These are phyloP conservation scores for Fusarium duplospermum DNA, from an alignment of 2,329 filamentous ascomycete genomes.

Conservation along the genomic window DNA sequence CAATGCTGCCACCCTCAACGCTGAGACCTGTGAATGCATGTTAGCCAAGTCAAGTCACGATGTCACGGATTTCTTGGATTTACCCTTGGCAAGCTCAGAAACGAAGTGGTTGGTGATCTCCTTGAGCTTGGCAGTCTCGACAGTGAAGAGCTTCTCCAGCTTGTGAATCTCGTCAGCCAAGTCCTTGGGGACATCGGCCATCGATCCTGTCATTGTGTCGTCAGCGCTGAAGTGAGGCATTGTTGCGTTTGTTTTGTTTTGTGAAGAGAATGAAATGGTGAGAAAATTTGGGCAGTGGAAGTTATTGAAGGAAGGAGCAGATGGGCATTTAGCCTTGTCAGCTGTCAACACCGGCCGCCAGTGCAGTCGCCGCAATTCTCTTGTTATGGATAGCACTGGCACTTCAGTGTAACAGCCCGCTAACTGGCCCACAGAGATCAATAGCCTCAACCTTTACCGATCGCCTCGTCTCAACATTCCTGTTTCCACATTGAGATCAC, in stretches of 20 bases:
- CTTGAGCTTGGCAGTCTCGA: slow-evolving; percentile 85
- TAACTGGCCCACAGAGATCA: slow-evolving; percentile 12
- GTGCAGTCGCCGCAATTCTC: slow-evolving; percentile 8
- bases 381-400: not conserved
- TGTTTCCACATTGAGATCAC: slow-evolving; percentile 21
- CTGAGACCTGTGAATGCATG: slow-evolving; percentile 70
- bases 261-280: not conserved
- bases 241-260: not conserved
- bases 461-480: slow-evolving; percentile 10
- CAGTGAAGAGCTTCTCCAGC: slow-evolving; percentile 86
- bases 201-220: slow-evolving; percentile 72
- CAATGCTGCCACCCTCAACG: slow-evolving; percentile 91
- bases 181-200: slow-evolving; percentile 90
- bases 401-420: slow-evolving; percentile 24
- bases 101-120: slow-evolving; percentile 91
- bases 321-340: slow-evolving; percentile 9
- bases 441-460: not conserved
- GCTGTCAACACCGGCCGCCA: slow-evolving; percentile 5
- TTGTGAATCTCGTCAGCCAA: slow-evolving; percentile 82
- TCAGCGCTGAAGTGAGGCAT: slow-evolving; percentile 20
- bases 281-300: not conserved
- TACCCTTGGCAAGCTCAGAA: slow-evolving; percentile 86
- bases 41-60: slow-evolving; percentile 16
- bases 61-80: not conserved
- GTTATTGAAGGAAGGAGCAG: slow-evolving; percentile 1